Evolutionary conservation across 225 moss, liverwort and hornwort species (phyloP).

Genomic region (Neckera pumila): DNA sequence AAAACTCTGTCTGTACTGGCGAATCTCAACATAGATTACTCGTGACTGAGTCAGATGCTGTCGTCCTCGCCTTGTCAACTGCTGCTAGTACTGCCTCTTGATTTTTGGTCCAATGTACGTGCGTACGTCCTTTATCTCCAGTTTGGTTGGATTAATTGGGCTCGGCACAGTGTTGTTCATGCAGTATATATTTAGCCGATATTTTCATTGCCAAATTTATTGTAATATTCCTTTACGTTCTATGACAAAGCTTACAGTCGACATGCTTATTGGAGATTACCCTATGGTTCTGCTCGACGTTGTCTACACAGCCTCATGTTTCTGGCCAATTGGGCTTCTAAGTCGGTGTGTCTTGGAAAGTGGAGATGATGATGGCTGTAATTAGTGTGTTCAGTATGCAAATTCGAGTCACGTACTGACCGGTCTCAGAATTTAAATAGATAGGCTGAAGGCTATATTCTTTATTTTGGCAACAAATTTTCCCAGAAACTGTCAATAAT

Average conservation of each 20-base stretch:
- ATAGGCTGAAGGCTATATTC: neutral
- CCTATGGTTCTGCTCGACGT: neutral
- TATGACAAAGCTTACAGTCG: neutral
- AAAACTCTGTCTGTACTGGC: neutral
- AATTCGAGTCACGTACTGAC: neutral
- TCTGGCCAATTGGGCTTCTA: neutral
- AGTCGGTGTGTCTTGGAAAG: neutral
- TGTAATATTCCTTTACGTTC: neutral
- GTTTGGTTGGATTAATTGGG: too few relatives aligned
- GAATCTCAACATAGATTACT: neutral
- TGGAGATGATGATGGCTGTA: neutral
- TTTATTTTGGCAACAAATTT: neutral
- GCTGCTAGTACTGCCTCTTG: neutral
- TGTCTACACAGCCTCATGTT: neutral
- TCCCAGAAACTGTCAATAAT: neutral
- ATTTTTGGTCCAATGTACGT: neutral
- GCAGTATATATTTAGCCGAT: neutral
- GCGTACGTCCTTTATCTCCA: neutral
- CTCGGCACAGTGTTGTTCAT: neutral
- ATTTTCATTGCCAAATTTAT: neutral
- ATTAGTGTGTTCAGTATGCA: neutral
- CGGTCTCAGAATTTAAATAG: neutral
- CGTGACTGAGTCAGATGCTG: neutral
- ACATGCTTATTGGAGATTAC: neutral
- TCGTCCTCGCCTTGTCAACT: neutral